phyloP scores from a whole-genome alignment of 139 green algal genomes.

The Chlamydomonas sphaeroides region DNA sequence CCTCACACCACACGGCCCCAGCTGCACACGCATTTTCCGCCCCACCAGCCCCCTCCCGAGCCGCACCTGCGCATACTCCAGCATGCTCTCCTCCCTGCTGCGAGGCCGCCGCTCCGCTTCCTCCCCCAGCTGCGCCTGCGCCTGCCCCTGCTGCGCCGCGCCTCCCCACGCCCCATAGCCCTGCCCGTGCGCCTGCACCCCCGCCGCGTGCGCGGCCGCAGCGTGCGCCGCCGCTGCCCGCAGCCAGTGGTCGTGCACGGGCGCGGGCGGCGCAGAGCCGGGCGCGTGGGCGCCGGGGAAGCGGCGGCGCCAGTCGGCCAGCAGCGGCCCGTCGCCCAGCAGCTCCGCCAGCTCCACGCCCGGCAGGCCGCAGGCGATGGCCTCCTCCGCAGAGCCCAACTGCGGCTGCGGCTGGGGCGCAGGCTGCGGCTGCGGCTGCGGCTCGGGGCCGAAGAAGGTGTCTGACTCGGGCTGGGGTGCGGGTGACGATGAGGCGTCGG shows the following conservation, averaged over 20 bases:
- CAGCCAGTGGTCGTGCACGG: conserved; percentile 50
- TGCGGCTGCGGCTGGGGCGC: too few species aligned
- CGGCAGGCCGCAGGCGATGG: conserved; percentile 3
- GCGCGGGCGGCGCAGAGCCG: conserved; percentile 31
- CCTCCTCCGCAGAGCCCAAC: conserved; percentile 27
- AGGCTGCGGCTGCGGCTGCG: too few species aligned
- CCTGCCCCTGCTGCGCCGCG: not conserved
- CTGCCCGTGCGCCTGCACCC: too few species aligned
- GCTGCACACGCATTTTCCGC: too few species aligned
- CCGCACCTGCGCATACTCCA: conserved; percentile 49
- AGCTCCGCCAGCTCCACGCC: conserved; percentile 51
- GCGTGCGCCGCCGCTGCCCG: conserved; percentile 15
- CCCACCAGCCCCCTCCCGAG: too few species aligned
- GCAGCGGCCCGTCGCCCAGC: conserved; percentile 52
- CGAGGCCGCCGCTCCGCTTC: too few species aligned
- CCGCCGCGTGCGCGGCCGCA: not conserved
- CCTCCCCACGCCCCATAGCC: not conserved
- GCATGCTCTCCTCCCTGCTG: conserved; percentile 25
- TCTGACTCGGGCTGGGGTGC: too few species aligned
- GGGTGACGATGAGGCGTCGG: too few species aligned
- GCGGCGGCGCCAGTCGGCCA: conserved; percentile 42
- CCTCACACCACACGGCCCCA: too few species aligned
- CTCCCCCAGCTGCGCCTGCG: too few species aligned
- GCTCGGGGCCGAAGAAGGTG: too few species aligned
- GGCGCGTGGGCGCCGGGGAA: conserved; percentile 2